These are phyloP conservation scores for Spergularia marina DNA, from an alignment of 148 eudicot species.

Conservation along the genomic window DNA sequence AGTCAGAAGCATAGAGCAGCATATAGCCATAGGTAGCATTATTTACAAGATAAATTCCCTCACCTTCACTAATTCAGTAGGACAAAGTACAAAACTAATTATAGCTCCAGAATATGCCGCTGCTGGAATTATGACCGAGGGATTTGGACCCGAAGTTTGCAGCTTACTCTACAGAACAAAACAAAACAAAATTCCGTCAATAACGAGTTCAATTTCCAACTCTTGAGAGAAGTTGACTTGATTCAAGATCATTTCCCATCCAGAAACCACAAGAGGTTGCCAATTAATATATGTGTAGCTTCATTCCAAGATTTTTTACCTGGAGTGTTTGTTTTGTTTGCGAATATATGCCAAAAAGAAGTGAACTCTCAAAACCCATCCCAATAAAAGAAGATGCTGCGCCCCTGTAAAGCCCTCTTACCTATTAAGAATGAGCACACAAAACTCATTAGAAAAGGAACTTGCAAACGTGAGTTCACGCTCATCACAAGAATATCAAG, in stretches of 20 bases:
- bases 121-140: constrained; percentile 67
- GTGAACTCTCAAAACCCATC: constrained; percentile 89
- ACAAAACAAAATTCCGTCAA: constrained; percentile 8
- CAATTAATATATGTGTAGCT: neutral
- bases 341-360: constrained; percentile 83
- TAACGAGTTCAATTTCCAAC: neutral
- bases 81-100: constrained; percentile 76
- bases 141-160: constrained; percentile 56
- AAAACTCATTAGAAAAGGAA: neutral
- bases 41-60: constrained; percentile 16
- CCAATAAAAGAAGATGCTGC: constrained; percentile 89
- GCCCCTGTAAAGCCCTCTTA: constrained; percentile 91
- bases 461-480: neutral
- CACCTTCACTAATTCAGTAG: constrained; percentile 87
- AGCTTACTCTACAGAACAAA: constrained; percentile 48
- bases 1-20: constrained; percentile 30
- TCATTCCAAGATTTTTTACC: constrained; percentile 32
- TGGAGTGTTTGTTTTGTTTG: constrained; percentile 73
- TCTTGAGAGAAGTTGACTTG: neutral
- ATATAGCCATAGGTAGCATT: neutral
- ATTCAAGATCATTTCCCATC: neutral
- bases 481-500: neutral
- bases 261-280: neutral
- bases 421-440: constrained; percentile 43
- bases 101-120: constrained; percentile 73